phyloP scores from a whole-genome alignment of 345 rosid species.

The Gossypium anomalum region DNA sequence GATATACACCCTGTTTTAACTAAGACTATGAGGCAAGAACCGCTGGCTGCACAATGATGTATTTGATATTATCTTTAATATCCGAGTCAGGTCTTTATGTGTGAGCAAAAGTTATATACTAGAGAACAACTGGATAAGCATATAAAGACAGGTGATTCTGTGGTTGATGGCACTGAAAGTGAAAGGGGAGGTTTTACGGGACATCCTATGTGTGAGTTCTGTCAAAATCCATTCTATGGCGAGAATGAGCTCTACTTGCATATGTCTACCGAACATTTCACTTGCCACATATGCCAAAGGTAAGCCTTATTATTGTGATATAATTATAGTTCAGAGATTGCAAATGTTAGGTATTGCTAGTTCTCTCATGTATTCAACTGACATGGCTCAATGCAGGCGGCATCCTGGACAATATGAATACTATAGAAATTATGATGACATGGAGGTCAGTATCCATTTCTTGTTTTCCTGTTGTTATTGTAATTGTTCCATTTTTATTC shows the following conservation, averaged over 20 bases:
- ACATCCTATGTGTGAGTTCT: conserved; percentile 70
- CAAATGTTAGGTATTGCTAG: neutral
- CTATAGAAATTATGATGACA: conserved; percentile 60
- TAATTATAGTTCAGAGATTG: conserved; percentile 6
- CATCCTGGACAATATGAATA: conserved; percentile 66
- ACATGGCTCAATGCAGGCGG: conserved; percentile 41
- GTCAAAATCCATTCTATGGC: conserved; percentile 61
- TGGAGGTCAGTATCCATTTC: conserved; percentile 46
- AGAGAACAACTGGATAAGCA: conserved; percentile 61
- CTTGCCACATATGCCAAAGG: conserved; percentile 80
- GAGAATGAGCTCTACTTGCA: conserved; percentile 68
- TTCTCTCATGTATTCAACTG: neutral
- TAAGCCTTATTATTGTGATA: conserved; percentile 7
- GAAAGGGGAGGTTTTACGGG: conserved; percentile 75
- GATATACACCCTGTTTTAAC: neutral
- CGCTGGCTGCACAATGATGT: neutral
- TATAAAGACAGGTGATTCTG: conserved; percentile 55
- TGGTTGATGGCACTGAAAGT: conserved; percentile 64
- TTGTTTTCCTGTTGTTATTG: neutral
- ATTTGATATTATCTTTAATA: conserved; percentile 15
- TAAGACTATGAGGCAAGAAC: neutral
- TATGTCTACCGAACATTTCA: conserved; percentile 64
- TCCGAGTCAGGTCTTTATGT: conserved; percentile 50
- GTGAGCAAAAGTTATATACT: conserved; percentile 64
- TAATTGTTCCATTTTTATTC: conserved; percentile 2